Conservation (phyloP, 192 early-diverging fungal genomes). For the Chytriomyces sp. region DNA sequence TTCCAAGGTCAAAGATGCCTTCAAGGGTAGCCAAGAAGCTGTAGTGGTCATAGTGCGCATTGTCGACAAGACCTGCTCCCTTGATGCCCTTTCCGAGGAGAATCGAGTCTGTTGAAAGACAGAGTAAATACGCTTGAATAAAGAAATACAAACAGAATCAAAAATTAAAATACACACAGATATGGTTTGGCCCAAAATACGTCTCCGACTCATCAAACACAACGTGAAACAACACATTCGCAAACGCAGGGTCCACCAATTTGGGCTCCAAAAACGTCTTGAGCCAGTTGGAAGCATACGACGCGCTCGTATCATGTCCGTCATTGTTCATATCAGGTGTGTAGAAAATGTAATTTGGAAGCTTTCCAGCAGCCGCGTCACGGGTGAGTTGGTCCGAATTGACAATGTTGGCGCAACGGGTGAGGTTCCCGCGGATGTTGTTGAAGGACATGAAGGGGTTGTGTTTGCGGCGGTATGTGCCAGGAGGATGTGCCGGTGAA, state of each 20-base stretch:
- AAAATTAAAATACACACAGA: too few relatives aligned
- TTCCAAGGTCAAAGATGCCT: conserved; percentile 48
- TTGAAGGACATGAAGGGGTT: conserved; percentile 51
- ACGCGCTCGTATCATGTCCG: conserved; percentile 57
- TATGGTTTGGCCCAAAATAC: background rate
- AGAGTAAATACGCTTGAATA: conserved; percentile 8
- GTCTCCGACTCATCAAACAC: conserved; percentile 16
- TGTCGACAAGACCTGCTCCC: conserved; percentile 37
- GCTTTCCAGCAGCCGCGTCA: conserved; percentile 50
- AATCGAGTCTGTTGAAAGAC: conserved; percentile 29
- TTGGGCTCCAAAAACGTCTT: conserved; percentile 49
- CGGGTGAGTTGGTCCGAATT: conserved; percentile 53
- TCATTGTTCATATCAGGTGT: conserved; percentile 56
- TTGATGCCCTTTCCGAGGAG: conserved; percentile 50
- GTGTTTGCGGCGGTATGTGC: conserved; percentile 43
- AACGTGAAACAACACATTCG: conserved; percentile 24
- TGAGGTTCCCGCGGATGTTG: conserved; percentile 41
- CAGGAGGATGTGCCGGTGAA: too few relatives aligned
- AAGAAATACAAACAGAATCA: too few relatives aligned
- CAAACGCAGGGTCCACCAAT: conserved; percentile 47
- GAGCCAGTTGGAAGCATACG: conserved; percentile 57
- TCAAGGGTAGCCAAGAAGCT: conserved; percentile 51
- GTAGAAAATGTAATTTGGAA: conserved; percentile 57
- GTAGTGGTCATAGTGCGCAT: conserved; percentile 52
- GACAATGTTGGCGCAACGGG: conserved; percentile 62